Percentiles rank a stretch among this genome's conserved stretches.
Conservation (phyloP, 306 rosid genomes). For the Cucurbita argyrosperma region DNA sequence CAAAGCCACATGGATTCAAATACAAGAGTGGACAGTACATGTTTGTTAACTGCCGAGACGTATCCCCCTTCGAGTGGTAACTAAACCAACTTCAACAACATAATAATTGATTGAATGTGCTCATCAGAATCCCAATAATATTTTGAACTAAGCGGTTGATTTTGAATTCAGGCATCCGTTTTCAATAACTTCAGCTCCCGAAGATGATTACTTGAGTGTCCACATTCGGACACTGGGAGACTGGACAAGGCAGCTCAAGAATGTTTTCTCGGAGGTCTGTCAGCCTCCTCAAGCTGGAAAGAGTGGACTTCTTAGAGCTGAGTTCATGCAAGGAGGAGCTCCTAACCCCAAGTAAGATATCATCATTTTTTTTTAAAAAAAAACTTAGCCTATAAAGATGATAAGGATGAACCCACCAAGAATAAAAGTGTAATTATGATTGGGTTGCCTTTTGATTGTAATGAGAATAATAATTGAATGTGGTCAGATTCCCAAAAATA, state of each 20-base stretch:
- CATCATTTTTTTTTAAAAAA: too few relatives aligned
- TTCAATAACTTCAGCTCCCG: conserved; percentile 46
- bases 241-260: conserved; percentile 46
- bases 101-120: too few relatives aligned
- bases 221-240: conserved; percentile 48
- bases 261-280: conserved; percentile 38
- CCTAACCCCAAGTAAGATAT: conserved; percentile 13
- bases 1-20: conserved; percentile 41
- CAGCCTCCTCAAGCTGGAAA: conserved; percentile 40
- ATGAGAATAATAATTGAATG: background rate
- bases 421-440: background rate
- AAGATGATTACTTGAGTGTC: conserved; percentile 39
- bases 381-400: background rate
- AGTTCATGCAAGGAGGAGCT: conserved; percentile 18
- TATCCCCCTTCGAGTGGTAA: conserved; percentile 47
- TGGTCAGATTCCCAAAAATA: conserved; percentile 29
- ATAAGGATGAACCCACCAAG: background rate
- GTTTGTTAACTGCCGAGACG: conserved; percentile 44
- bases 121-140: too few relatives aligned
- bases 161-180: conserved; percentile 38
- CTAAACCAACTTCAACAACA: too few relatives aligned
- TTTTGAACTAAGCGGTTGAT: too few relatives aligned
- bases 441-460: background rate
- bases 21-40: conserved; percentile 52
- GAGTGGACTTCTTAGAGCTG: conserved; percentile 44